Base-by-base conservation (phyloP, 768 basidiomycete genomes). In the Tulasnella sp. region DNA sequence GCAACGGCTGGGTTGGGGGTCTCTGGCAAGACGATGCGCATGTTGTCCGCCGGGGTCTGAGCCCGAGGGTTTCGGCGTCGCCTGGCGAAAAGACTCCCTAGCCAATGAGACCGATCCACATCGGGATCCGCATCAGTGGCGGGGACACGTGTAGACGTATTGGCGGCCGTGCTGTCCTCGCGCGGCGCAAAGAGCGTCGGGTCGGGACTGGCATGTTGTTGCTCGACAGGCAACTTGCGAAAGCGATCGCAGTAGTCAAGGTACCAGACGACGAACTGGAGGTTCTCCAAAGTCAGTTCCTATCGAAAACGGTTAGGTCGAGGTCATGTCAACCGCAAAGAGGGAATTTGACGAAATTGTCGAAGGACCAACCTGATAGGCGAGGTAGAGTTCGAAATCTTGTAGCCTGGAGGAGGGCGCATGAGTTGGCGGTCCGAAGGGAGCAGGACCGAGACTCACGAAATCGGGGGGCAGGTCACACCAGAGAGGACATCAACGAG, bases 171-270 rank as follows among this genome's bases (percentile, higher is more conserved):
- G n/a, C n/a, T n/a, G n/a, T n/a, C n/a, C 25, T 32, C 27, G 21
- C 17, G 29, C 14, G 46, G 46, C 31, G 40, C 32, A 39, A 40
- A 41, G 12, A 43, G n/a, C 21, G 19, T 34, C 19, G 43, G 56
- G 49, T 32, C 49, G 32, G 58, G 56, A 32, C 36, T 58, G 25
- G 23, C 46, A 31, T 25, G 48, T 25, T 19, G 48, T 32, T 19
- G 6, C 17, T 36, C 25, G 19, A 25, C 6, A 14, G 64, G 63
- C 32, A 69, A 62, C n/a, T 64, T 65, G 21, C 67, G 60, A 61
- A 69, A 74, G 2, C 70, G 66, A 23, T 63, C 46, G 41, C 67
- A 67, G 62, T 74, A 73, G 57, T 71, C 70, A 65, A 73, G 66
- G 42, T 46, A 71, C 70, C 70, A 71, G 43, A 71, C 66, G 43